phyloP scores from a whole-genome alignment of 192 early-diverging fungal species.

The Rhizoclosmatium globosum region DNA sequence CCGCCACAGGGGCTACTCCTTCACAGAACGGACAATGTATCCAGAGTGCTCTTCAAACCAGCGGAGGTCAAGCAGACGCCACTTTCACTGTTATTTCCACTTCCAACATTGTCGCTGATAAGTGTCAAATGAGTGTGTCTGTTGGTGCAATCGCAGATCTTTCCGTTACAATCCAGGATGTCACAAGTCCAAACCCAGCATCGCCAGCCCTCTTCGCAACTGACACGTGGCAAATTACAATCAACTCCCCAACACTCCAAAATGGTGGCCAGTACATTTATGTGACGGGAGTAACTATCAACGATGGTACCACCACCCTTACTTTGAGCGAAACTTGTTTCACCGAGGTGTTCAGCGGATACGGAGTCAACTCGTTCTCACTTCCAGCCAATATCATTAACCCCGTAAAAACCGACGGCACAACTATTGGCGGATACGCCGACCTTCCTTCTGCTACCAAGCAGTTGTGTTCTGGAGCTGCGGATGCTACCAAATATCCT shows the following conservation, averaged over 20 bases:
- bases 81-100: conserved; percentile 3
- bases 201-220: conserved; percentile 1
- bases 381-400: background rate
- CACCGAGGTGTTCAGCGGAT: background rate
- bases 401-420: background rate
- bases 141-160: background rate
- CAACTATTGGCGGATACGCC: background rate
- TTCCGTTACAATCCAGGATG: background rate
- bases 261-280: background rate
- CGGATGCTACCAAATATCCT: background rate
- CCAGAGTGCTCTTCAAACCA: background rate
- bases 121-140: background rate
- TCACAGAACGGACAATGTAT: background rate
- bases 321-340: background rate
- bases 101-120: background rate
- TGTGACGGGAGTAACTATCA: background rate
- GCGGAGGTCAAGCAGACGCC: background rate
- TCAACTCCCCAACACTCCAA: background rate
- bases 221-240: conserved; percentile 6
- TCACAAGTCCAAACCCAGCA: background rate
- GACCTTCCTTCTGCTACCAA: background rate
- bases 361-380: background rate
- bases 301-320: background rate
- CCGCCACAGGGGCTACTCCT: background rate
- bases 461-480: background rate